phyloP scores from a whole-genome alignment of 768 basidiomycete species.

The Cantharellus anzutake region DNA sequence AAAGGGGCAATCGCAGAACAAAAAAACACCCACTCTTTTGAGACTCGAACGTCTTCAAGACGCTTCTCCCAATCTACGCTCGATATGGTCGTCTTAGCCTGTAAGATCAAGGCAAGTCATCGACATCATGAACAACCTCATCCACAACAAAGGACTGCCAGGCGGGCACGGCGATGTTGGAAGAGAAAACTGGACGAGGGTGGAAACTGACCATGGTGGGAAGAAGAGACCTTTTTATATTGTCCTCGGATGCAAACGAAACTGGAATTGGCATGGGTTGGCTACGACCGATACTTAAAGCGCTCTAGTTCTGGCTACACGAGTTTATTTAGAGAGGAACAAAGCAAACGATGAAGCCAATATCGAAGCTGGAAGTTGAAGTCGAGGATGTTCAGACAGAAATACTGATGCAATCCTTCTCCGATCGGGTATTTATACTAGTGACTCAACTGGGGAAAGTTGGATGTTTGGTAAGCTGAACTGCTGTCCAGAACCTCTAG shows the following conservation, averaged over 20 bases:
- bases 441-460: conserved; percentile 85
- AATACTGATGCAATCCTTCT: conserved; percentile 56
- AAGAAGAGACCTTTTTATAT: neutral
- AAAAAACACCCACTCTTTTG: conserved; percentile 61
- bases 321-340: neutral
- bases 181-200: neutral
- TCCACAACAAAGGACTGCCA: no score
- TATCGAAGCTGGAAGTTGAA: neutral
- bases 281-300: no score
- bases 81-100: conserved; percentile 23
- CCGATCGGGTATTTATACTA: conserved; percentile 68
- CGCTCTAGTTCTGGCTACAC: no score
- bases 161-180: neutral
- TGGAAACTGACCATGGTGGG: neutral
- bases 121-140: no score
- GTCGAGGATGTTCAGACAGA: conserved; percentile 47
- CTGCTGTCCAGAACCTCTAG: neutral
- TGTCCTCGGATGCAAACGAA: neutral
- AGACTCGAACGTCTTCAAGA: conserved; percentile 61
- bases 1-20: neutral
- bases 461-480: conserved; percentile 50
- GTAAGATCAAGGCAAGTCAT: neutral
- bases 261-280: no score
- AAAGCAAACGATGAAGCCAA: neutral
- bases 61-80: conserved; percentile 76